Evolutionary conservation across 148 eudicot species (phyloP), one percentile per base, ranked within the genome.

Genomic region (Talinum fruticosum): DNA sequence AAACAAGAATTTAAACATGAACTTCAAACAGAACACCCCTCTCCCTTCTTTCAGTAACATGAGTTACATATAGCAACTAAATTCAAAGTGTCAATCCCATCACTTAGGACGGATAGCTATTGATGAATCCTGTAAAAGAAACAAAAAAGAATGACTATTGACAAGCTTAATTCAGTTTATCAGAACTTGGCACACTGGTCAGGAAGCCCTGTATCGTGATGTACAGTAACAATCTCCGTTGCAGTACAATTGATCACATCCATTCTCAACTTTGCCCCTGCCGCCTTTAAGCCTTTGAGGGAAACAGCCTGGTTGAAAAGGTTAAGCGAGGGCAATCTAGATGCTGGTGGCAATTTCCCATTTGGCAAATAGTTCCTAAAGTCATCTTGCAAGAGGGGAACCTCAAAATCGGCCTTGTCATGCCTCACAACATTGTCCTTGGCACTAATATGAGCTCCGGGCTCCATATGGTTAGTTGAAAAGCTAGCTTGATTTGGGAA

Each of bases 381-480:
- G 59, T 93, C 97, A 53, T 88, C 89, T 70, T 81, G 78, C 82
- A 95, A 59, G 57, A 95, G 84, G 1, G 97, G 99, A 67, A 95
- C 99, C 91, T 92, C 97, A 37, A 95, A 95, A 72, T 95, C 99
- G 0, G 75, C 33, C 90, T 93, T 95, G 73, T 92, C 83, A 61
- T 95, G 99, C 75, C 54, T 84, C 7, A 95, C 83, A 7, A 84
- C 89, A 51, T 93, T 96, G 75, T 96, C 95, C 81, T 96, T 93
- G 0, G 99, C 97, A 61, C 92, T 79, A 0, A 96, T 91, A 54
- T 96, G 99, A 7, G 97, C 94, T 28, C 99, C 97, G 0, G 99
- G 97, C 71, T 96, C 99, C 97, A 96, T 96, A 74, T 96, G 99
- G 44, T 96, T 96, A 0, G 99, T 96, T 53, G 99, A 96, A 62